Evolutionary conservation across 2,329 filamentous ascomycete species (phyloP).

Genomic region (Lasiodiplodia sp.): DNA sequence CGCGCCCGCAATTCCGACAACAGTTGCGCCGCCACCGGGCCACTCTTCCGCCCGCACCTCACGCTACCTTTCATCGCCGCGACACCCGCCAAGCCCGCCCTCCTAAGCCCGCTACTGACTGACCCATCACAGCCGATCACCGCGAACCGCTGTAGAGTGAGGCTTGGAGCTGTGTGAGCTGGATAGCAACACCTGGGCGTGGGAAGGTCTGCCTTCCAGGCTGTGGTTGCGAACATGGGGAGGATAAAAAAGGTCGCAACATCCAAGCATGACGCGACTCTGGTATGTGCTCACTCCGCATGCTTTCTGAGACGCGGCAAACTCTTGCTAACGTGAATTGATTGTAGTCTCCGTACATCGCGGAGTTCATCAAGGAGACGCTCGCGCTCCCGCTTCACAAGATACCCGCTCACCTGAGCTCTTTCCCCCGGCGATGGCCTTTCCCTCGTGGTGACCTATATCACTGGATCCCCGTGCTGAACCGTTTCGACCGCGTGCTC

Average conservation of each 20-base stretch:
- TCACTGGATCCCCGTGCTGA: slow-evolving; percentile 95
- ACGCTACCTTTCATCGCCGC: slow-evolving; percentile 19
- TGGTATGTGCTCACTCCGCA: slow-evolving; percentile 45
- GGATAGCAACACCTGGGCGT: slow-evolving; percentile 26
- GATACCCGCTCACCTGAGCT: slow-evolving; percentile 76
- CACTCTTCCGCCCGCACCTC: slow-evolving; percentile 18
- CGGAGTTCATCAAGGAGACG: slow-evolving; percentile 77
- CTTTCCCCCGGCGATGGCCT: slow-evolving; percentile 89
- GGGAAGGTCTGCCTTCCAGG: slow-evolving; percentile 45
- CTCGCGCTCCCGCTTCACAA: slow-evolving; percentile 74
- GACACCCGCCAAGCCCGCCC: slow-evolving; percentile 22
- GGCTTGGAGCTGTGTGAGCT: slow-evolving; percentile 9
- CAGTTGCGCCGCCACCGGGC: slow-evolving; percentile 2
- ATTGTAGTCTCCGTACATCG: slow-evolving; percentile 82
- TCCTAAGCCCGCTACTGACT: slow-evolving; percentile 3
- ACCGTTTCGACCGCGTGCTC: slow-evolving; percentile 89
- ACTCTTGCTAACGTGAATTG: slow-evolving; percentile 15
- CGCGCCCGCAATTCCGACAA: not conserved
- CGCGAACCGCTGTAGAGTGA: slow-evolving; percentile 5
- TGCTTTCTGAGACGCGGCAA: not conserved
- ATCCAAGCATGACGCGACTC: slow-evolving; percentile 61
- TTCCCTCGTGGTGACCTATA: slow-evolving; percentile 96
- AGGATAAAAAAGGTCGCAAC: slow-evolving; percentile 65
- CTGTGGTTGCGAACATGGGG: slow-evolving; percentile 53
- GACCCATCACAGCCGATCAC: slow-evolving; percentile 13